These are phyloP conservation scores for Camellia sinensis DNA, from an alignment of 148 eudicot genomes.

Conservation along the genomic window DNA sequence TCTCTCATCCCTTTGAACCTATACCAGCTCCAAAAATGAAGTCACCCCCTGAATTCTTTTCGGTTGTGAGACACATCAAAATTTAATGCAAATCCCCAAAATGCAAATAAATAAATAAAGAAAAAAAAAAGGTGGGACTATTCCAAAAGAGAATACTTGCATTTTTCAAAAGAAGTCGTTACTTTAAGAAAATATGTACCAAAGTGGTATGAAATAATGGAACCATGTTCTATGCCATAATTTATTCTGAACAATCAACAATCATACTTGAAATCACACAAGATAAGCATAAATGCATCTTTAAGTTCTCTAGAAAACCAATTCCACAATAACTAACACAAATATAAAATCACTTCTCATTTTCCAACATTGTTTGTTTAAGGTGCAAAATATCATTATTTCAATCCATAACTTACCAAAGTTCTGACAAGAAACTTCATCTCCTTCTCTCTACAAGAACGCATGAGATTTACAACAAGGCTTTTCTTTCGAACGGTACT, in stretches of 20 bases:
- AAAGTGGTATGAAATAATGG: background rate
- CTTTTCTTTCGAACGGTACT: conserved; percentile 78
- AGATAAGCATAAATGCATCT: background rate
- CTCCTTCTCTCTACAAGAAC: conserved; percentile 94
- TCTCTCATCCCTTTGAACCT: too few relatives aligned
- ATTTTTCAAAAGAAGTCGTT: background rate
- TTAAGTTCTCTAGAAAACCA: background rate
- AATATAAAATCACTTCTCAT: background rate
- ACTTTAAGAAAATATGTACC: background rate
- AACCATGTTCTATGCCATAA: background rate
- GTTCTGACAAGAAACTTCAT: conserved; percentile 95
- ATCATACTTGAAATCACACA: background rate
- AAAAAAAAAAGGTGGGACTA: background rate
- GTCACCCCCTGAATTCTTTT: too few relatives aligned
- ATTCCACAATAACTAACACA: background rate
- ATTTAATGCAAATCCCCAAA: background rate
- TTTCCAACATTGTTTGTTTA: background rate
- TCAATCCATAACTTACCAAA: conserved; percentile 51
- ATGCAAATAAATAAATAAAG: background rate
- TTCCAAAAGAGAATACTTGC: background rate
- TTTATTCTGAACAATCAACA: background rate
- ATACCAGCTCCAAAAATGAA: too few relatives aligned
- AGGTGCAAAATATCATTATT: background rate
- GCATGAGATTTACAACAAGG: conserved; percentile 77
- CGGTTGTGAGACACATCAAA: too few relatives aligned